These are phyloP conservation scores for Henckelia pumila DNA, from an alignment of 257 asterid species.

Conservation along the genomic window DNA sequence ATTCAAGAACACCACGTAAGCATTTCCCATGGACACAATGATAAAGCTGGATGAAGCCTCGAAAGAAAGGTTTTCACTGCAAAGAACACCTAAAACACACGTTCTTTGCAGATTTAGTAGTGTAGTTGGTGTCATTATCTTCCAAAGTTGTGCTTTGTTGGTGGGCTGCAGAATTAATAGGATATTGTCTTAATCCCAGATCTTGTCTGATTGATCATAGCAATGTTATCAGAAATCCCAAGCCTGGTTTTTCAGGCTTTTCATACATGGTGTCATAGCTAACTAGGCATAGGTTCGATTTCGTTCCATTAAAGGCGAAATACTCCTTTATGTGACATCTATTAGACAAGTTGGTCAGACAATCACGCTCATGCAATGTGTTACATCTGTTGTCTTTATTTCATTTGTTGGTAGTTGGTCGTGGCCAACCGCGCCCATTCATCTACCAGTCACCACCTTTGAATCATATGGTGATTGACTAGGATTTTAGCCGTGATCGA, in stretches of 20 bases:
- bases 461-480: not conserved
- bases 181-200: not conserved
- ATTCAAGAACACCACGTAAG: constrained; percentile 8
- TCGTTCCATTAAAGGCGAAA: not conserved
- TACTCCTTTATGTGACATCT: not conserved
- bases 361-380: not conserved
- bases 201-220: no score
- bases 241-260: not conserved
- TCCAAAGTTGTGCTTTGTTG: constrained; percentile 4
- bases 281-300: no score
- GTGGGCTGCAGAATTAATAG: constrained; percentile 14
- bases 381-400: not conserved
- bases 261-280: not conserved
- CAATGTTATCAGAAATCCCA: not conserved
- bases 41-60: constrained; percentile 16
- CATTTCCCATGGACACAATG: constrained; percentile 22
- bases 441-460: not conserved
- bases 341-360: not conserved
- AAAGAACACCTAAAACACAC: not conserved
- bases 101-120: no score
- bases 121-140: no score
- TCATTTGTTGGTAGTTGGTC: not conserved
- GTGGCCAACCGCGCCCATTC: not conserved
- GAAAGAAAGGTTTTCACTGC: constrained; percentile 1
- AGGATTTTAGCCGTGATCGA: not conserved